phyloP scores from a whole-genome alignment of 2,329 filamentous ascomycete species.

The Pseudogymnoascus sp. region DNA sequence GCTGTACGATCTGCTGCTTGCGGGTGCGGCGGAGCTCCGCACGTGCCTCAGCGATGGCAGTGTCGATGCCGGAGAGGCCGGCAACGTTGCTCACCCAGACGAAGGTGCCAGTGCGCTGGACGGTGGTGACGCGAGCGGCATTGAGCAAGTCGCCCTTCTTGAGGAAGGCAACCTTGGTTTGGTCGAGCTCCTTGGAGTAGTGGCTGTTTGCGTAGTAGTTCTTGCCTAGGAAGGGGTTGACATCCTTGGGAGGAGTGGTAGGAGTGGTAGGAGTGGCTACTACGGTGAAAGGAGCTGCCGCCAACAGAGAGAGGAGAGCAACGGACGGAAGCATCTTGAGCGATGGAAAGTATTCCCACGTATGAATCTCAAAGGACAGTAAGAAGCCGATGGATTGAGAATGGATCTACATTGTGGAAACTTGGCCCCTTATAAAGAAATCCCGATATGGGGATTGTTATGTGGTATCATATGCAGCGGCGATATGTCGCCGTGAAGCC shows the following conservation, averaged over 20 bases:
- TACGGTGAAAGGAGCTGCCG: not conserved
- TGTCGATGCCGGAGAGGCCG: slow-evolving; percentile 35
- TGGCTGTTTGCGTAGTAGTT: slow-evolving; percentile 42
- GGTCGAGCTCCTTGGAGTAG: slow-evolving; percentile 38
- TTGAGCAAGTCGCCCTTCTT: slow-evolving; percentile 34
- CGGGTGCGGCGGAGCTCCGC: slow-evolving; percentile 32
- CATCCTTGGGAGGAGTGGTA: slow-evolving; percentile 17
- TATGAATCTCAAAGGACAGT: slow-evolving; percentile 4
- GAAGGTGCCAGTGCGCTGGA: slow-evolving; percentile 39
- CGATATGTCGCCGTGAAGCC: slow-evolving; percentile 6
- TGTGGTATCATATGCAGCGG: not conserved
- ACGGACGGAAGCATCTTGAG: slow-evolving; percentile 7
- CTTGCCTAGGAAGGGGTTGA: slow-evolving; percentile 43
- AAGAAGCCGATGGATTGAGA: slow-evolving; percentile 1
- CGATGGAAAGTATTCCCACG: not conserved
- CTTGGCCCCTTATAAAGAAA: not conserved
- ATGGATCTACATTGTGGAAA: slow-evolving; percentile 9
- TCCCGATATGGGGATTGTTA: not conserved
- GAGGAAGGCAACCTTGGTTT: slow-evolving; percentile 35
- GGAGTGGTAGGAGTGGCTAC: not conserved
- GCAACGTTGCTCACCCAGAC: slow-evolving; percentile 38
- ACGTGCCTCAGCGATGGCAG: slow-evolving; percentile 36
- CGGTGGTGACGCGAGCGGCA: slow-evolving; percentile 34
- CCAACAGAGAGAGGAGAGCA: slow-evolving; percentile 6
- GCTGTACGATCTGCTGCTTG: slow-evolving; percentile 32